Conservation (phyloP, 2,329 filamentous ascomycete genomes). For the Beauveria pseudobassiana region DNA sequence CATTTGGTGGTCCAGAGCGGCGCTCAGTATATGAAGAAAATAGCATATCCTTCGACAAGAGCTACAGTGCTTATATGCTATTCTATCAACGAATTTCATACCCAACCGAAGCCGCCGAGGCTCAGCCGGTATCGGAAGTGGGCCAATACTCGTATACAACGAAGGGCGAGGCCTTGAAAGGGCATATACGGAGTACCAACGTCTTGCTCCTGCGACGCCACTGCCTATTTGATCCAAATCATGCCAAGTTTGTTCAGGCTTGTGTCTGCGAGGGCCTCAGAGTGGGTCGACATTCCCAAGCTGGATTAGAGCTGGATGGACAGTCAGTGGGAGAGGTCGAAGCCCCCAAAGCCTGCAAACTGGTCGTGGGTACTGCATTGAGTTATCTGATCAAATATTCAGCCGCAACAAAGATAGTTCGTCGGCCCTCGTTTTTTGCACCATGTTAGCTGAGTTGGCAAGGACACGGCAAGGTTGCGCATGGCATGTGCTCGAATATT, state of each 20-base stretch:
- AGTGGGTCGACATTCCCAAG: neutral
- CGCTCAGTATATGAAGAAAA: constrained; percentile 38
- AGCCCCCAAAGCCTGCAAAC: constrained; percentile 28
- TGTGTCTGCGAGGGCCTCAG: constrained; percentile 36
- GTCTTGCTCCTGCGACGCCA: constrained; percentile 66
- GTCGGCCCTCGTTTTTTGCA: constrained; percentile 50
- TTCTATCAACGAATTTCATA: constrained; percentile 82
- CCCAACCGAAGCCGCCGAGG: constrained; percentile 31
- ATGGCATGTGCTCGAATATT: constrained; percentile 54
- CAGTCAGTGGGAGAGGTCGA: neutral
- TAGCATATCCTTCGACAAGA: constrained; percentile 53
- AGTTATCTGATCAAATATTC: constrained; percentile 67
- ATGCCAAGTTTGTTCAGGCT: constrained; percentile 58
- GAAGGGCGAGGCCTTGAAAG: constrained; percentile 38
- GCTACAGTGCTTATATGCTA: constrained; percentile 91
- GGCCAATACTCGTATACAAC: constrained; percentile 20
- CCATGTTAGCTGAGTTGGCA: constrained; percentile 40
- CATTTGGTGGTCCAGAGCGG: constrained; percentile 68
- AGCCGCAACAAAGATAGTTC: constrained; percentile 62
- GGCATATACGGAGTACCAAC: constrained; percentile 66
- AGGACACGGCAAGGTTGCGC: constrained; percentile 47
- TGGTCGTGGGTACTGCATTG: constrained; percentile 48
- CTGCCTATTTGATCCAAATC: constrained; percentile 67
- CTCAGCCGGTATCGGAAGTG: neutral
- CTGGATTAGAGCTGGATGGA: neutral